These are phyloP conservation scores for Miscanthus lutarioriparius DNA, from an alignment of 176 grass and related monocot species.

Conservation along the genomic window DNA sequence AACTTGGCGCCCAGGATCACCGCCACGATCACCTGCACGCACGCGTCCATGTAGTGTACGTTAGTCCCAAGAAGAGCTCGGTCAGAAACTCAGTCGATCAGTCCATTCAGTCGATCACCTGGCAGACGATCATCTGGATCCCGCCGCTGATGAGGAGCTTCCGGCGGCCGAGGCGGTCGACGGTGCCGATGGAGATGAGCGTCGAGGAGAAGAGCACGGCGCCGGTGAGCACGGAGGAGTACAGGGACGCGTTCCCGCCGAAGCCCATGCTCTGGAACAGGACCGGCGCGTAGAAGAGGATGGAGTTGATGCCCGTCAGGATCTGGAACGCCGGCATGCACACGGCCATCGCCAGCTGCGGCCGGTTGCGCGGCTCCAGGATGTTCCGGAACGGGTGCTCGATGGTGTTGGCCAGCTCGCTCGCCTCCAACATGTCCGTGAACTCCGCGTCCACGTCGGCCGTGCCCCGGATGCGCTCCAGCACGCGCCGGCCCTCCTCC, in stretches of 20 bases:
- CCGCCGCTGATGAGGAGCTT: slow-evolving; percentile 82
- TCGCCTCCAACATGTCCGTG: slow-evolving; percentile 85
- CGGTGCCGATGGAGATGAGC: slow-evolving; percentile 74
- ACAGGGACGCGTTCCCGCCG: slow-evolving; percentile 64
- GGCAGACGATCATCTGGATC: slow-evolving; percentile 85
- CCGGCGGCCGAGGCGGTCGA: slow-evolving; percentile 77
- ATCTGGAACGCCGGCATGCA: slow-evolving; percentile 97
- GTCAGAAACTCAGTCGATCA: too few relatives aligned
- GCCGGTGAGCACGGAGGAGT: slow-evolving; percentile 85
- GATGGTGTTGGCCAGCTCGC: slow-evolving; percentile 82
- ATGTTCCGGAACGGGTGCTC: slow-evolving; percentile 93
- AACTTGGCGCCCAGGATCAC: slow-evolving; percentile 74
- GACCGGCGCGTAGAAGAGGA: slow-evolving; percentile 92
- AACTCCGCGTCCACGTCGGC: slow-evolving; percentile 77
- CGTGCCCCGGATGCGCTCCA: slow-evolving; percentile 83
- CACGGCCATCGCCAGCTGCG: slow-evolving; percentile 86
- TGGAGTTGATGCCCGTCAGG: slow-evolving; percentile 89
- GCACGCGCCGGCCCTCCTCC: slow-evolving; percentile 59
- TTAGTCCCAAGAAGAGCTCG: too few relatives aligned
- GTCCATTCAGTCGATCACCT: slow-evolving; percentile 36
- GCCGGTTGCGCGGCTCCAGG: slow-evolving; percentile 71
- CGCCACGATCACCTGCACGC: slow-evolving; percentile 66
- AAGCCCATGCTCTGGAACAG: slow-evolving; percentile 99
- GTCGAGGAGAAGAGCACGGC: slow-evolving; percentile 66
- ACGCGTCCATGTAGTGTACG: too few relatives aligned